Conservation (phyloP, 208 protist genomes). For the Crithidia mellificae region DNA sequence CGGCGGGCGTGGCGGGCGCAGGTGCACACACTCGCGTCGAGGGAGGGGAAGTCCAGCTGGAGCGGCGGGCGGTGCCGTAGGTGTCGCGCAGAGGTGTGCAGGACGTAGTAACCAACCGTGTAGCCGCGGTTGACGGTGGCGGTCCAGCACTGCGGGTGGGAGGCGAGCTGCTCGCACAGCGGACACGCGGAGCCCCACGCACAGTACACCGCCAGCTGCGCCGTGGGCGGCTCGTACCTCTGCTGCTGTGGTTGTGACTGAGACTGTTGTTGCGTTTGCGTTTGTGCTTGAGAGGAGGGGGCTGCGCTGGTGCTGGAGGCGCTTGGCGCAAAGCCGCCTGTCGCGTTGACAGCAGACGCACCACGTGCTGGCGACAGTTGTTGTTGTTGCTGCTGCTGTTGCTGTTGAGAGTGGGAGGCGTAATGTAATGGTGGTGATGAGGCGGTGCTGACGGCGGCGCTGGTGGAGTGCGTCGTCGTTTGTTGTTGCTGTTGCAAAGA, state of each 20-base stretch:
- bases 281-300: too few species aligned
- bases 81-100: background rate
- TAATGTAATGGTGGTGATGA: constrained; percentile 7
- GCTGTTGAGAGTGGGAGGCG: background rate
- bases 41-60: constrained; percentile 54
- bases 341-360: too few species aligned
- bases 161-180: constrained; percentile 66
- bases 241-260: too few species aligned
- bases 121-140: constrained; percentile 25
- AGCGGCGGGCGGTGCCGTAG: constrained; percentile 13
- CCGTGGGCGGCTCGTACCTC: background rate
- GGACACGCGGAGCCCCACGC: constrained; percentile 79
- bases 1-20: constrained; percentile 28
- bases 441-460: background rate
- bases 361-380: too few species aligned
- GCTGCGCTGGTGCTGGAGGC: too few species aligned
- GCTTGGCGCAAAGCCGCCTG: too few species aligned
- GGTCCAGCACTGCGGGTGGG: constrained; percentile 52
- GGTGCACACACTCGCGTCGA: constrained; percentile 46
- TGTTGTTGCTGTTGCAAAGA: constrained; percentile 9
- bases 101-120: constrained; percentile 21
- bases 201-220: constrained; percentile 53
- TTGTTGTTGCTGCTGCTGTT: too few species aligned
- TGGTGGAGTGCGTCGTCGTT: background rate
- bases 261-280: too few species aligned